Evolutionary conservation across 257 asterid genomes (phyloP), one percentile per base, ranked within the genome.

Genomic region (Lavandula angustifolia): DNA sequence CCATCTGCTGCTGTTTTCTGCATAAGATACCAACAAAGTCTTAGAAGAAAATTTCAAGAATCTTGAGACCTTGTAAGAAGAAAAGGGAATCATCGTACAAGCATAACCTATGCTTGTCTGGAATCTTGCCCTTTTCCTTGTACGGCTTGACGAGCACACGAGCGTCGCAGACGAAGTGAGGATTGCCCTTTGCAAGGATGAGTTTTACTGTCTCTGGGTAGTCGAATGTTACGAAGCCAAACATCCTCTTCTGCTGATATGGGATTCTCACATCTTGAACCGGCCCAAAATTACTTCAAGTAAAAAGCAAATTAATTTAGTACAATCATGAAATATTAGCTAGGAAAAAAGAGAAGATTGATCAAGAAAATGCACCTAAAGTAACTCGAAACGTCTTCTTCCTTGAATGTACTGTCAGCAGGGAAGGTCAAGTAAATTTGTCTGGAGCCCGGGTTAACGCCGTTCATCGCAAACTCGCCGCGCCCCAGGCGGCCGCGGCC

Each of bases 121-220:
- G 94, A 78, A 83, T 79, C 68, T 85, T 85, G 35, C 94, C 94
- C 69, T 85, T 85, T 64, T 85, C 94, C 58, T 85, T 85, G 62
- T 85, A 85, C 0, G 88, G 91, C 68, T 84, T 82, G 10, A 84
- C 91, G 7, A 84, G 91, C 35, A 84, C 91, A 17, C 88, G 83
- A 3, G 94, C 94, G 55, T 85, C 94, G 65, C 94, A 85, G n/a
- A 85, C 94, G 38, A 82, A 85, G 62, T 85, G 94, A 9, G 94
- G 94, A 59, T 85, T 85, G 55, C 94, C 94, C 75, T 85, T 85
- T 2, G 89, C 89, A 34, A 85, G 92, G 38, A 85, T 85, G 75
- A 78, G 77, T 77, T 83, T 85, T 7, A 85, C 94, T 1, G 94
- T 85, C 40, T 85, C 94, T 0, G 94, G 85, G 35, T 48, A 85